Base-by-base conservation (phyloP, 148 eudicot genomes). In the Drosera capensis region DNA sequence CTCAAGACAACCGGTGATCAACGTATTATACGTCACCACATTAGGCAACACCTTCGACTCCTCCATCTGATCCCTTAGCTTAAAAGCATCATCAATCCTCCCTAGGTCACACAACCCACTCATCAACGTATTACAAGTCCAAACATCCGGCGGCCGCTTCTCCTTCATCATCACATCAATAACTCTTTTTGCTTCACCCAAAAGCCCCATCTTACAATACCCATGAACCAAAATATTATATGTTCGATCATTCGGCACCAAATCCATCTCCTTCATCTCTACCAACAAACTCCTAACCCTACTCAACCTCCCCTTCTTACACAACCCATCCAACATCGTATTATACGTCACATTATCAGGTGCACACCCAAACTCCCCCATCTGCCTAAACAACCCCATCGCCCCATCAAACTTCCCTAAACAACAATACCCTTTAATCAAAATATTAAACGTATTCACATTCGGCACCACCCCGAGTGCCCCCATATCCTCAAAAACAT, bases 321-420 rank as follows among this genome's bases (percentile, higher is more conserved):
- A 63, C 59, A 82, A 49, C 0, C 62, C 73, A 56, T 77, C 68
- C 53, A 87, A 52, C 16, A 87, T 52, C 0, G 94, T 82, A 61
- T 87, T 87, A 56, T 79, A 82, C 14, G 71, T 87, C 35, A 73
- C 74, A 66, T 64, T 59, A 77, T 87, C 90, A 18, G 94, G 81
- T 4, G 20, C 16, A 62, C 80, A 68, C 18, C 44, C 40, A 58
- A 55, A 74, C 1, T 66, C 66, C 2, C 19, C 25, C 96, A 87
- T 79, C 3, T 40, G 19, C 28, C 34, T 45, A 53, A 87, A 55
- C 43, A 87, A 49, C 8, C 63, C 73, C 54, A 68, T 29, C 25
- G 90, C 94, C 49, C 80, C 83, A 23, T 46, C 48, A 56, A 77
- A 79, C 55, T 57, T 62, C 37, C 46, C 57, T 26, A 57, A 75